These are phyloP conservation scores for Schwanniomyces etchellsii DNA, from an alignment of 1,139 yeast species.

Conservation along the genomic window DNA sequence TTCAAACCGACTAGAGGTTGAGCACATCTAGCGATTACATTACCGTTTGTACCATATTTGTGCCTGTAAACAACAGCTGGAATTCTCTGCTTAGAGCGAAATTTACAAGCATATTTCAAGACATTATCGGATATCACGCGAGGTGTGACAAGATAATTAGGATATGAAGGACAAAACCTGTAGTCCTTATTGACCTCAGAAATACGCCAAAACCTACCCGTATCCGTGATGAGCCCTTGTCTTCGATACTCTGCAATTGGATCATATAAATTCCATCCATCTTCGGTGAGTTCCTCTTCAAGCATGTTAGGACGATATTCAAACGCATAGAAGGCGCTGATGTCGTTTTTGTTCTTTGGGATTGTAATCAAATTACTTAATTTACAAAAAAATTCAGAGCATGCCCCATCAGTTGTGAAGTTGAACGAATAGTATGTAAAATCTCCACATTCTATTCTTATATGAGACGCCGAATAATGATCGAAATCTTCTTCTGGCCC, in stretches of 20 bases:
- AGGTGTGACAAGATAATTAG: slow-evolving; percentile 65
- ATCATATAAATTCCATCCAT: slow-evolving; percentile 73
- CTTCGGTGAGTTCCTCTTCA: slow-evolving; percentile 53
- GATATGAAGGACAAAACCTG: slow-evolving; percentile 72
- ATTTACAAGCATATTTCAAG: slow-evolving; percentile 75
- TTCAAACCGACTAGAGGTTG: slow-evolving; percentile 92
- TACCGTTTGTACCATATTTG: slow-evolving; percentile 49
- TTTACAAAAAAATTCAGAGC: slow-evolving; percentile 69
- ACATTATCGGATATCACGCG: slow-evolving; percentile 72
- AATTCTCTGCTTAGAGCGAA: slow-evolving; percentile 77
- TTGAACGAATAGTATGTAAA: slow-evolving; percentile 82
- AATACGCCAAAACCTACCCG: slow-evolving; percentile 55
- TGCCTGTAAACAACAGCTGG: slow-evolving; percentile 82
- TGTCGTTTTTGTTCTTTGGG: slow-evolving; percentile 24
- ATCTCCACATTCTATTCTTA: slow-evolving; percentile 78
- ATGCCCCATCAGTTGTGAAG: slow-evolving; percentile 52
- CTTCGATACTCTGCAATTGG: slow-evolving; percentile 62
- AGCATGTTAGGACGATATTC: slow-evolving; percentile 47
- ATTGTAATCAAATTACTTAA: slow-evolving; percentile 55
- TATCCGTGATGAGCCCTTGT: slow-evolving; percentile 39
- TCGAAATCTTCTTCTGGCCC: slow-evolving; percentile 15
- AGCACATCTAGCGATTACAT: slow-evolving; percentile 82
- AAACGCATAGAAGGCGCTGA: slow-evolving; percentile 45
- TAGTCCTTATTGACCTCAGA: slow-evolving; percentile 62
- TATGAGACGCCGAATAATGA: slow-evolving; percentile 46